Conservation (phyloP, 2,329 filamentous ascomycete species). For the Malbranchea zuffiana region DNA sequence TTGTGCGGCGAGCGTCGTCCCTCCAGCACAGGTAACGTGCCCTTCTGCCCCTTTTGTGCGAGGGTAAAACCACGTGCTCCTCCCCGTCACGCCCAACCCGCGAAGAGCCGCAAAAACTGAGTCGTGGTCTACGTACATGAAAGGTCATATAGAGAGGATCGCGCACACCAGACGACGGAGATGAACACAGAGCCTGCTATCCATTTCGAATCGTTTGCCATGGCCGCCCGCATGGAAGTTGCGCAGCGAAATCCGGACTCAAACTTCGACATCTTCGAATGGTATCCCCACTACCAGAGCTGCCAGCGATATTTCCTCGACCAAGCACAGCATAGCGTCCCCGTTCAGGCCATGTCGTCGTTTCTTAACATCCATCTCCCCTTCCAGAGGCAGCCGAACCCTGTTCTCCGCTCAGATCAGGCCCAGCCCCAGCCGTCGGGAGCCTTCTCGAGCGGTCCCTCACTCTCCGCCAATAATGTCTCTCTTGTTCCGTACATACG, state of each 20-base stretch:
- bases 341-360: constrained; percentile 77
- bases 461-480: constrained; percentile 37
- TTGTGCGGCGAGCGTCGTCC: no score
- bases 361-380: constrained; percentile 88
- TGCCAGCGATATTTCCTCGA: constrained; percentile 89
- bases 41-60: no score
- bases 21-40: no score
- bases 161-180: background rate
- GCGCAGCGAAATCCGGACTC: constrained; percentile 31
- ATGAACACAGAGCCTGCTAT: constrained; percentile 10
- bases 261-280: constrained; percentile 63
- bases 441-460: constrained; percentile 31
- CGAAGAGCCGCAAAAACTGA: no score
- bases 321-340: constrained; percentile 69
- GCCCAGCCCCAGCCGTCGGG: constrained; percentile 25
- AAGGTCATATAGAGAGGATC: background rate
- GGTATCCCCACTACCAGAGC: constrained; percentile 82
- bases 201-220: constrained; percentile 29
- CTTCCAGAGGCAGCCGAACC: constrained; percentile 56
- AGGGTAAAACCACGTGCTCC: no score
- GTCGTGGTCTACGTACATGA: no score
- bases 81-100: no score
- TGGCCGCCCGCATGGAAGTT: constrained; percentile 28
- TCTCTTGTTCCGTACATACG: constrained; percentile 82
- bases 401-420: constrained; percentile 33